These are phyloP conservation scores for Isoetes engelmannii DNA, from an alignment of 83 land plant species.

Conservation along the genomic window DNA sequence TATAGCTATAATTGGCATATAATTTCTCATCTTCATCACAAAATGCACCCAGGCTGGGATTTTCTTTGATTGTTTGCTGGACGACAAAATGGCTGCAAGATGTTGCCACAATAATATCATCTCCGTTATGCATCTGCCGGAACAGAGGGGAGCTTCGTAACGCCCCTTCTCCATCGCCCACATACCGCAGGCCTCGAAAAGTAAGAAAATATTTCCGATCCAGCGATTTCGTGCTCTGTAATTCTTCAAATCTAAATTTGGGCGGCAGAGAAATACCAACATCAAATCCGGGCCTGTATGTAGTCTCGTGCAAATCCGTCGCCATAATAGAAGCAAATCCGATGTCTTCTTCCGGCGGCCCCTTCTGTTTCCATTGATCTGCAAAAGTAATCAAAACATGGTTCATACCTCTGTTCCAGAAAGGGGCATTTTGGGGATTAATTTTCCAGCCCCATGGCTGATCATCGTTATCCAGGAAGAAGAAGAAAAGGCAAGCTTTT, in stretches of 20 bases:
- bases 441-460: no score
- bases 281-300: slow-evolving; percentile 1
- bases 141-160: not conserved
- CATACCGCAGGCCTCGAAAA: slow-evolving; percentile 4
- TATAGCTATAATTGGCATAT: not conserved
- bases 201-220: slow-evolving; percentile 1
- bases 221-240: not conserved
- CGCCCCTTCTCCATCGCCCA: not conserved
- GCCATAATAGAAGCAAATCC: not conserved
- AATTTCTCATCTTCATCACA: not conserved
- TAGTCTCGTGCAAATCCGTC: not conserved
- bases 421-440: not conserved
- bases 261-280: not conserved
- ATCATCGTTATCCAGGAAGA: not conserved
- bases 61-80: not conserved
- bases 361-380: not conserved
- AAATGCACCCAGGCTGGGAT: not conserved
- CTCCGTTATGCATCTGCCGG: not conserved
- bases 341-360: not conserved
- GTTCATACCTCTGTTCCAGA: not conserved
- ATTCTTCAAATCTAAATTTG: not conserved
- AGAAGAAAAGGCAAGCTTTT: not conserved
- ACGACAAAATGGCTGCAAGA: not conserved
- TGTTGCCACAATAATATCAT: not conserved
- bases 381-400: slow-evolving; percentile 5